These are phyloP conservation scores for Neofusicoccum cordaticola DNA, from an alignment of 2,329 filamentous ascomycete species.

Conservation along the genomic window DNA sequence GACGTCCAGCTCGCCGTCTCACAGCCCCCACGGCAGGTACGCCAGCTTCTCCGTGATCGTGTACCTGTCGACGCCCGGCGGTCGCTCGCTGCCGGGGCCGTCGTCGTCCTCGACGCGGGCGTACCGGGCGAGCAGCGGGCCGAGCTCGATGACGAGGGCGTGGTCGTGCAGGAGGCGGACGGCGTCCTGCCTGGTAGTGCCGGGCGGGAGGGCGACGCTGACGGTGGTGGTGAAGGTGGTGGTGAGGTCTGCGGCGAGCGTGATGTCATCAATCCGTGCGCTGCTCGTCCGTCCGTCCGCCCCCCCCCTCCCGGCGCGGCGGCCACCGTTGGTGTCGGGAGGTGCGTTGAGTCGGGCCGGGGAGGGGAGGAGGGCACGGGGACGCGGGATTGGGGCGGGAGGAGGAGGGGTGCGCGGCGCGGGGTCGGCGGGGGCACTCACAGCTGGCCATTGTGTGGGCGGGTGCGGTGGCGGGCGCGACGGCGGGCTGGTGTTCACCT, in stretches of 20 bases:
- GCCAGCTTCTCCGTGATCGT: background rate
- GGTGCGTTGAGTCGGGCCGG: background rate
- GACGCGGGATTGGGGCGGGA: background rate
- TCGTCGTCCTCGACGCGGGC: background rate
- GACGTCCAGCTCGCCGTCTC: background rate
- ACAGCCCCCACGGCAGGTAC: background rate
- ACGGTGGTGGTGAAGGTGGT: background rate
- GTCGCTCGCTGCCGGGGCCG: background rate
- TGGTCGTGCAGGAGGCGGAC: slow-evolving; percentile 7
- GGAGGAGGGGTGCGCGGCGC: background rate
- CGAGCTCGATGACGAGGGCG: slow-evolving; percentile 1
- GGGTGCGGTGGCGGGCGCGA: background rate
- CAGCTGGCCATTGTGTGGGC: background rate
- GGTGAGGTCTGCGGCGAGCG: background rate
- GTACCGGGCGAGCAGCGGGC: background rate
- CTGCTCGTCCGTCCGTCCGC: no score
- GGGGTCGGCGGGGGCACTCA: background rate
- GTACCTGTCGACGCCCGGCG: background rate
- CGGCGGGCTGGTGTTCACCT: no score
- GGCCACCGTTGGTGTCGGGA: no score
- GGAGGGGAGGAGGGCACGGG: background rate
- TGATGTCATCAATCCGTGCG: no score
- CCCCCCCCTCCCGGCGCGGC: no score
- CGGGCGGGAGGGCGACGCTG: background rate
- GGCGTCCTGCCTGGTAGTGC: background rate